A percentile compares a stretch with the other conserved stretches of the same genome.
phyloP scores from a whole-genome alignment of 2,329 filamentous ascomycete species.

The Colletotrichum costaricense region DNA sequence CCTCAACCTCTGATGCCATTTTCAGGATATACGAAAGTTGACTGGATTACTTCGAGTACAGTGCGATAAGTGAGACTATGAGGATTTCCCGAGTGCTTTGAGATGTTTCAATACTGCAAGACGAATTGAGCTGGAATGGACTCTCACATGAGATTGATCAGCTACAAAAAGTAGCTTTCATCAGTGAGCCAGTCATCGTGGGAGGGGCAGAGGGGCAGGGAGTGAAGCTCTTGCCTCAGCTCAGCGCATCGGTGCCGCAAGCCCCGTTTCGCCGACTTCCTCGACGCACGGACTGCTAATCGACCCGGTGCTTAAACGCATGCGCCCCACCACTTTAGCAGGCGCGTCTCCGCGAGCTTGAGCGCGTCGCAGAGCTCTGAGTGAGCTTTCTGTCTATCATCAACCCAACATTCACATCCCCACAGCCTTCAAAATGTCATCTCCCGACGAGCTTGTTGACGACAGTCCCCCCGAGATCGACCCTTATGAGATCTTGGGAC shows the following conservation, averaged over 20 bases:
- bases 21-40: background rate
- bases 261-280: background rate
- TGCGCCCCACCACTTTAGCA: constrained; percentile 30
- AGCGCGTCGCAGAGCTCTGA: constrained; percentile 25
- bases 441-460: constrained; percentile 62
- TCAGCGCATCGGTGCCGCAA: background rate
- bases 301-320: background rate
- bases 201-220: constrained; percentile 3
- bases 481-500: constrained; percentile 83
- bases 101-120: background rate
- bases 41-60: background rate
- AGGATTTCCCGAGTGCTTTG: background rate
- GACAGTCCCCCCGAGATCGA: constrained; percentile 72
- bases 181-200: background rate
- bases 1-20: constrained; percentile 29
- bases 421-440: constrained; percentile 27
- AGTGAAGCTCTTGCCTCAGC: background rate
- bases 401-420: constrained; percentile 9
- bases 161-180: background rate
- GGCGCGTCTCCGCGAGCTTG: constrained; percentile 28
- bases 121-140: background rate
- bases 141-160: background rate
- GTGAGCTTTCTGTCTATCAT: background rate
- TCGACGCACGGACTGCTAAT: background rate
- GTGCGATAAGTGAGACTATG: background rate